phyloP scores from a whole-genome alignment of 2,329 filamentous ascomycete species.

The Colletotrichum trifolii region DNA sequence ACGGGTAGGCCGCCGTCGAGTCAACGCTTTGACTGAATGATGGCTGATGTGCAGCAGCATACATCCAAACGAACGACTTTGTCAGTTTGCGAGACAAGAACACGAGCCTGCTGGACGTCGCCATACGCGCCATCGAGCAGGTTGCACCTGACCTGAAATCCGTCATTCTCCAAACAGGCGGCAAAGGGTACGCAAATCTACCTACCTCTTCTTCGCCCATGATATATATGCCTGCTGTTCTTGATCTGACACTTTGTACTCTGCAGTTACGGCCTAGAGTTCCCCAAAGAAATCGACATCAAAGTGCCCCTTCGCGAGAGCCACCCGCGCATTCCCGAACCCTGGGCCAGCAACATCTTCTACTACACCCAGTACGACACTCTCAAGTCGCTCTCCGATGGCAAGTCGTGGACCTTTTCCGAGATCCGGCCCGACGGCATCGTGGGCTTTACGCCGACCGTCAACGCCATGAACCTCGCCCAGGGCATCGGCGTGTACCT shows the following conservation, averaged over 20 bases:
- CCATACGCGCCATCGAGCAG: constrained; percentile 7
- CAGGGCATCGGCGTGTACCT: constrained; percentile 37
- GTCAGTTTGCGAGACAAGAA: constrained; percentile 3
- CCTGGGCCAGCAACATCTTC: constrained; percentile 36
- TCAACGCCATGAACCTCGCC: constrained; percentile 37
- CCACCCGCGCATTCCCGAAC: constrained; percentile 34
- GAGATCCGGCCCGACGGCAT: constrained; percentile 39
- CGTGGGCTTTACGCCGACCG: constrained; percentile 34
- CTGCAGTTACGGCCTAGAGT: constrained; percentile 34
- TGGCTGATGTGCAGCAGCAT: constrained; percentile 9
- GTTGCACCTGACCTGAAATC: constrained; percentile 19
- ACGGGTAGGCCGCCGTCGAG: constrained; percentile 18
- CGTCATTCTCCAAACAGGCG: constrained; percentile 37
- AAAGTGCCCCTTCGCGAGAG: constrained; percentile 27
- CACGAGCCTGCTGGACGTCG: not conserved
- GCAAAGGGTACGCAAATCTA: constrained; percentile 11
- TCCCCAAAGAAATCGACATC: constrained; percentile 12
- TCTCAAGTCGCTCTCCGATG: constrained; percentile 20
- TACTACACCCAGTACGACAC: constrained; percentile 36
- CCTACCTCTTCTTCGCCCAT: not conserved
- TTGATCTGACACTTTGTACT: not conserved
- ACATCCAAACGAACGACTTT: constrained; percentile 21
- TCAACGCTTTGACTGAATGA: not conserved
- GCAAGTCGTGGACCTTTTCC: constrained; percentile 36
- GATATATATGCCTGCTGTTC: no score